Conservation (phyloP, 2,329 filamentous ascomycete species). For the Sarocladium kiliense region DNA sequence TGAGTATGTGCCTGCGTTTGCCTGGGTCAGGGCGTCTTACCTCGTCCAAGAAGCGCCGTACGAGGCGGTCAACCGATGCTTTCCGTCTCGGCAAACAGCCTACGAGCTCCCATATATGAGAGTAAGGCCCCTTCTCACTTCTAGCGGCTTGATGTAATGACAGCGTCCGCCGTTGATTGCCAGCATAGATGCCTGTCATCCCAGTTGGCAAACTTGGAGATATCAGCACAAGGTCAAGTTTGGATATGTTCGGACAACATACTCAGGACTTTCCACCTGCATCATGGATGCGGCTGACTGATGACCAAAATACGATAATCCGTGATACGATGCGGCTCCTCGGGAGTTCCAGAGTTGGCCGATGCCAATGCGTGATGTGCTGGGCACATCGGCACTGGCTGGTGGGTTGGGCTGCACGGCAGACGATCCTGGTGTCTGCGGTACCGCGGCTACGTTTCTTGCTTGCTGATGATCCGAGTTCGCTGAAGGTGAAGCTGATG, state of each 20-base stretch:
- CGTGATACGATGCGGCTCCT: conserved; percentile 24
- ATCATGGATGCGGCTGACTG: conserved; percentile 26
- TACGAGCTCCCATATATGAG: conserved; percentile 35
- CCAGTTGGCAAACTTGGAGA: conserved; percentile 13
- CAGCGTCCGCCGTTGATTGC: not conserved
- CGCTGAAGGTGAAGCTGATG: not conserved
- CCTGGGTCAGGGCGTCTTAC: not conserved
- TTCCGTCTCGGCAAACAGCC: conserved; percentile 32
- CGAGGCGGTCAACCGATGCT: conserved; percentile 28
- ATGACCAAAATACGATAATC: conserved; percentile 26
- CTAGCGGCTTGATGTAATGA: conserved; percentile 1
- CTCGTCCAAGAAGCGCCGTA: conserved; percentile 27
- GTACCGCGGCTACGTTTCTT: not conserved
- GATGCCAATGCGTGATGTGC: conserved; percentile 10
- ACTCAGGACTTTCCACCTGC: conserved; percentile 20
- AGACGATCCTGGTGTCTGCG: not conserved
- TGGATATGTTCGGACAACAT: not conserved
- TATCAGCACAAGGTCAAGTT: too few relatives aligned
- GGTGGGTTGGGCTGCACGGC: not conserved
- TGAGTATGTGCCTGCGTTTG: not conserved
- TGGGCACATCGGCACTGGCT: not conserved
- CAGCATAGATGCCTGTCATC: conserved; percentile 15
- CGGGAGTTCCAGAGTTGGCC: conserved; percentile 24
- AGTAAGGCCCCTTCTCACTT: conserved; percentile 18
- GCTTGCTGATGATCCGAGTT: not conserved